phyloP scores from a whole-genome alignment of 1,139 yeast genomes.

The Yamadazyma songkhlaensis region DNA sequence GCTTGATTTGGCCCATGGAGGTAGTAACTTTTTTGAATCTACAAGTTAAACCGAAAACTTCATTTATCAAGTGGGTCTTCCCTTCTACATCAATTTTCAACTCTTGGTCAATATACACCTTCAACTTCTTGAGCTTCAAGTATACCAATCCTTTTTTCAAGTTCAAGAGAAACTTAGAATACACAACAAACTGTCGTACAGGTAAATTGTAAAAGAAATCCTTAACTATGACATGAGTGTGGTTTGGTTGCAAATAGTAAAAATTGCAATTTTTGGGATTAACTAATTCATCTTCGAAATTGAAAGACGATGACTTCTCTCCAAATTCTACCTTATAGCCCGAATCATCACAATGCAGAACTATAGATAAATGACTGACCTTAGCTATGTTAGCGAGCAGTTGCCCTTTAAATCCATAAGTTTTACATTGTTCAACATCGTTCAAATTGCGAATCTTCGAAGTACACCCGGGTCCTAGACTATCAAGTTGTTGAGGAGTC shows the following conservation, averaged over 20 bases:
- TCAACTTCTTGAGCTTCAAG: slow-evolving; percentile 5
- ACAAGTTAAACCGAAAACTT: slow-evolving; percentile 6
- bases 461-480: slow-evolving; percentile 70
- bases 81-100: slow-evolving; percentile 1
- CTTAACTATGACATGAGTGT: slow-evolving; percentile 50
- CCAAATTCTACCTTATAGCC: neutral
- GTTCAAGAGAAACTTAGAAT: slow-evolving; percentile 23
- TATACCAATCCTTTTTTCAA: slow-evolving; percentile 20
- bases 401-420: slow-evolving; percentile 79
- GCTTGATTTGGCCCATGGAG: slow-evolving; percentile 18
- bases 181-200: slow-evolving; percentile 45
- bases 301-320: neutral
- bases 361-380: slow-evolving; percentile 2
- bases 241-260: slow-evolving; percentile 20
- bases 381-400: slow-evolving; percentile 60
- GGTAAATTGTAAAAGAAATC: slow-evolving; percentile 56
- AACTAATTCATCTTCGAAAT: slow-evolving; percentile 6
- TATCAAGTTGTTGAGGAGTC: slow-evolving; percentile 49
- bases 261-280: slow-evolving; percentile 8
- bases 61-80: slow-evolving; percentile 6
- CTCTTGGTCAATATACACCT: slow-evolving; percentile 9
- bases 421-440: slow-evolving; percentile 46
- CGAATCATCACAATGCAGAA: slow-evolving; percentile 1
- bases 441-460: slow-evolving; percentile 58
- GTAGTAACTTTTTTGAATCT: slow-evolving; percentile 20